Base-by-base conservation (phyloP, 305 asterid species). In the Galium porrigens region DNA sequence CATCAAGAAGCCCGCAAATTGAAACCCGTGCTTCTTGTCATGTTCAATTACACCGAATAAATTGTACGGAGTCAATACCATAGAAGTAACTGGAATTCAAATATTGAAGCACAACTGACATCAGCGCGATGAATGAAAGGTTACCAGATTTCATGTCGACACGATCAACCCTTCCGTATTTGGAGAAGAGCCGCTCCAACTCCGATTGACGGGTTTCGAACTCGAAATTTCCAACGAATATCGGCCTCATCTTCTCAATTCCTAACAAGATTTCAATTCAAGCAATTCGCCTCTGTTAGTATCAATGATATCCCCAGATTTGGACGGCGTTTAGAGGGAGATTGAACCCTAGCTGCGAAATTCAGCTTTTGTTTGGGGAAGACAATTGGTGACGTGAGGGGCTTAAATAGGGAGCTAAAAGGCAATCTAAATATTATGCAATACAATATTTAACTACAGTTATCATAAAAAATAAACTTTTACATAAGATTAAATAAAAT, bases 61-160 rank as follows among this genome's bases (percentile, higher is more conserved):
- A 39, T 8, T 39, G 44, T 1, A 9, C 42, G 6, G 9, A 7
- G 12, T 37, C 6, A 8, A 37, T 39, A 10, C 46, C 46, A 2
- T 1, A 39, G 1, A 9, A 39, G 14, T 44, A 46, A 15, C 20
- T 44, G 17, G 17, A 12, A 14, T 46, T 15, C 52, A 46, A 46
- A 4, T 6, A 46, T n/a, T 15, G 4, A 46, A 11, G 15, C 49
- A 42, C 49, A 12, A 42, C 11, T 9, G 15, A 41, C 48, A 41
- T 10, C 37, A 5, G 37, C 44, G 17, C 18, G 52, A 44, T 3
- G 52, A 14, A 15, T 46, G 52, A 44, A 44, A 14, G 51, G 18
- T 6, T 78, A 83, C 90, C 88, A 74, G 89, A 82, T 80, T 87
- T 87, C 86, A 84, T 84, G 74, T 84, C 95, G n/a, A 86, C 85